Base-by-base conservation (phyloP, 768 basidiomycete genomes). In the Panaeolus cyanescens region DNA sequence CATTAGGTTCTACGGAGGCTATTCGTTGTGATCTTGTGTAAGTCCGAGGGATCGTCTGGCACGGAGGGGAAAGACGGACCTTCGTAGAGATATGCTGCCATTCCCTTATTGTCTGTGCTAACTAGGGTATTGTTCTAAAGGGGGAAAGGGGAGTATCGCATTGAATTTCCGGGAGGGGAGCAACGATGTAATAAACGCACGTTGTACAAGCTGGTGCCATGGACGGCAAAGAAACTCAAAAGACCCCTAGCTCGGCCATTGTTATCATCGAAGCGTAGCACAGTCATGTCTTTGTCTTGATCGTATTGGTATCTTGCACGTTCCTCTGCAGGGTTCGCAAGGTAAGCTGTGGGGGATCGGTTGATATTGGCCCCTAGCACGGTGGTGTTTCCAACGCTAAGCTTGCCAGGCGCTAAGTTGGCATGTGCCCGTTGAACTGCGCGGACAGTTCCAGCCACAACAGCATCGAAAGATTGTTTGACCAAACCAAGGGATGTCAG, bases 11-110 rank as follows among this genome's bases (percentile, higher is more conserved):
- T 0, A 85, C 79, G 57, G 78, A 81, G 19, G 86, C 88, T 91
- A 65, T 53, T 34, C 65, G 60, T 55, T 54, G 34, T 54, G 33
- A 31, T 37, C 31, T 20, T n/a, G 34, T 31, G 28, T 40, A 36
- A 53, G 39, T 55, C 22, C n/a, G 25, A 56, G 54, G 32, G 45
- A 10, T 31, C 10, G 17, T 15, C 17, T 12, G 17, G 33, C 17
- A 37, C 30, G n/a, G 22, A 30, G 8, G 17, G 33, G 57, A 15
- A 36, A 55, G 1, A 59, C 81, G 55, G 60, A 89, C 88, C 75
- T 80, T 93, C 92, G 62, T 91, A 93, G 17, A 92, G 70, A 71
- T 84, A 88, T 7, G 90, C 90, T 3, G 91, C 90, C 90, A 93
- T 92, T 37, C 92, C 92, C 71, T 93, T 93, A 77, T 93, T 93